Conservation (phyloP, 306 rosid genomes). For the Citrullus colocynthis region DNA sequence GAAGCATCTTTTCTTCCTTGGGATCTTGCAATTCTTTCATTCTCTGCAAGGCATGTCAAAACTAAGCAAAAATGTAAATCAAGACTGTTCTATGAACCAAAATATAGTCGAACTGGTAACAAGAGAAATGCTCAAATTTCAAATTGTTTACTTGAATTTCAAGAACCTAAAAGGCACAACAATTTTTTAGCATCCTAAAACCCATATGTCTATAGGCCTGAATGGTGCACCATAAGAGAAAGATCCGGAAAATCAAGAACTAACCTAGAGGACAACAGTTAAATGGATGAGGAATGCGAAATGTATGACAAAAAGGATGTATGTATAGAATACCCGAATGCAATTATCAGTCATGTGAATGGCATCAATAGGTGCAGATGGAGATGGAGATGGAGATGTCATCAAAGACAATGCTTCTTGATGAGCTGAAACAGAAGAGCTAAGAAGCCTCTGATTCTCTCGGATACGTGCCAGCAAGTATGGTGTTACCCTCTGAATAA, state of each 20-base stretch:
- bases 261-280: not conserved
- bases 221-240: not conserved
- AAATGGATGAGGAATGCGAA: not conserved
- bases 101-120: not conserved
- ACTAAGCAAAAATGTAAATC: slow-evolving; percentile 1
- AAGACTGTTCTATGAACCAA: not conserved
- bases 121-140: not conserved
- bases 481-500: slow-evolving; percentile 36
- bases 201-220: not conserved
- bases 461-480: slow-evolving; percentile 37
- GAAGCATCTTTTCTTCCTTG: slow-evolving; percentile 43
- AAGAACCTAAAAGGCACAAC: not conserved
- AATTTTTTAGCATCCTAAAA: not conserved
- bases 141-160: not conserved
- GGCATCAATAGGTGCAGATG: slow-evolving; percentile 24
- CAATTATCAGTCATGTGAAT: slow-evolving; percentile 56
- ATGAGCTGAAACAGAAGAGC: slow-evolving; percentile 33
- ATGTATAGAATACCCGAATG: slow-evolving; percentile 34
- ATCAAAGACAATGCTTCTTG: slow-evolving; percentile 28
- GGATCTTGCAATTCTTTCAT: slow-evolving; percentile 57
- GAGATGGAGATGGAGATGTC: slow-evolving; percentile 12
- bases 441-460: slow-evolving; percentile 37
- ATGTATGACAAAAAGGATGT: not conserved
- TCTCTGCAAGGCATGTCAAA: slow-evolving; percentile 33
- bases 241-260: slow-evolving; percentile 3